Conservation (phyloP, 2,329 filamentous ascomycete genomes). For the Venturia effusa region DNA sequence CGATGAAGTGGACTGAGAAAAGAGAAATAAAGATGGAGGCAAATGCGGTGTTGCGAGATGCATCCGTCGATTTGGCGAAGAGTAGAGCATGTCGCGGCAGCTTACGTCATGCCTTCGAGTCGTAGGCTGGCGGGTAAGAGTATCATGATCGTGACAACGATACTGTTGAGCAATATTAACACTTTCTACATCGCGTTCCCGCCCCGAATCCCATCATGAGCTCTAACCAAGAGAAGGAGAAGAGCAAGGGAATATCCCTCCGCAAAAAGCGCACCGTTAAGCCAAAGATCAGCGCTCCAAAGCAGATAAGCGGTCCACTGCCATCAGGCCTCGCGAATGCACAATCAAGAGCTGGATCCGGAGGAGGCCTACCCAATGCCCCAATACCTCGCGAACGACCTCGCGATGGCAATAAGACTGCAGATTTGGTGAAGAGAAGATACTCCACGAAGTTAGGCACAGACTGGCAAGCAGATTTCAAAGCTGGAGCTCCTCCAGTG, state of each 20-base stretch:
- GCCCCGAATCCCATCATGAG: background rate
- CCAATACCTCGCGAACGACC: constrained; percentile 27
- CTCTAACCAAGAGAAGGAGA: constrained; percentile 7
- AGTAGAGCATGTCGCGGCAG: background rate
- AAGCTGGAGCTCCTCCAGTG: constrained; percentile 57
- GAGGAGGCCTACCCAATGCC: constrained; percentile 15
- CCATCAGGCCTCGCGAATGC: constrained; percentile 18
- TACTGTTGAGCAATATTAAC: background rate
- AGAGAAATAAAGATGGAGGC: too few species aligned
- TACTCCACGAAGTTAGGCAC: constrained; percentile 85
- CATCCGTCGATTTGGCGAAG: background rate
- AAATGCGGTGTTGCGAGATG: background rate
- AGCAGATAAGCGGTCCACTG: constrained; percentile 40
- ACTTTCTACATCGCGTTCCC: background rate
- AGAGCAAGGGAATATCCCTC: constrained; percentile 45
- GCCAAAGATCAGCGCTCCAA: constrained; percentile 50
- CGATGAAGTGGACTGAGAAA: too few species aligned
- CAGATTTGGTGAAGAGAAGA: constrained; percentile 82
- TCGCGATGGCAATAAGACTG: constrained; percentile 36
- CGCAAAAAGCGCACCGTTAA: constrained; percentile 48
- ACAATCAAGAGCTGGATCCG: constrained; percentile 14
- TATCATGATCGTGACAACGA: background rate
- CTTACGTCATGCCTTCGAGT: background rate
- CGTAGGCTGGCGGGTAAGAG: background rate
- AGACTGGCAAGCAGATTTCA: constrained; percentile 58